These are phyloP conservation scores for Rhodotorula sp. DNA, from an alignment of 1,284 basidiomycete genomes.

Conservation along the genomic window DNA sequence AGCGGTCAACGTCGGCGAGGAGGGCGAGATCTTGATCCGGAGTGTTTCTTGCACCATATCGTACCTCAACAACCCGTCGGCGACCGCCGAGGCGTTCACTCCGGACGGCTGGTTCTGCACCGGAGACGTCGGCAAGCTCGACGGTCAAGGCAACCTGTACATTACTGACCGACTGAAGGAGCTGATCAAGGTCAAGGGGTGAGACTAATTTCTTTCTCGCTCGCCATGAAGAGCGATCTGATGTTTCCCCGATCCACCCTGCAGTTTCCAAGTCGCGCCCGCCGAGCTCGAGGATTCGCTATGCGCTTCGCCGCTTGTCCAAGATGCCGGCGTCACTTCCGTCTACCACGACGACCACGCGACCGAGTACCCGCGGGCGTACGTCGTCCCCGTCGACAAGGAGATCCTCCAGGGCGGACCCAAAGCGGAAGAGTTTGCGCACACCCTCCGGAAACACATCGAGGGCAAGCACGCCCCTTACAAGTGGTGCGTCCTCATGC, in stretches of 20 bases:
- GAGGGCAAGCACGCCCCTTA: conserved; percentile 40
- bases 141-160: conserved; percentile 40
- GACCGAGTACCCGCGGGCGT: conserved; percentile 44
- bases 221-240: not conserved
- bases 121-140: conserved; percentile 47
- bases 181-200: conserved; percentile 47
- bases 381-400: conserved; percentile 42
- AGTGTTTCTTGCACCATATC: conserved; percentile 44
- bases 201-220: not conserved
- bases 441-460: conserved; percentile 30
- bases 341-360: conserved; percentile 45
- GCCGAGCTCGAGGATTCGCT: conserved; percentile 48
- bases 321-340: conserved; percentile 46
- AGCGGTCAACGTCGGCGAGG: conserved; percentile 33
- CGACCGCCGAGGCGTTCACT: conserved; percentile 44
- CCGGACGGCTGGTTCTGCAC: conserved; percentile 45
- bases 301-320: conserved; percentile 43
- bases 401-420: conserved; percentile 22
- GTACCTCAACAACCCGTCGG: conserved; percentile 48
- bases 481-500: conserved; percentile 31
- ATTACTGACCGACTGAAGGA: conserved; percentile 47
- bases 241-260: not conserved
- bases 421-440: conserved; percentile 26
- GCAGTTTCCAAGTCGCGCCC: conserved; percentile 48
- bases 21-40: conserved; percentile 46